Evolutionary conservation across 352 stramenopile species (phyloP).

Genomic region (Phytophthora hibernalis): DNA sequence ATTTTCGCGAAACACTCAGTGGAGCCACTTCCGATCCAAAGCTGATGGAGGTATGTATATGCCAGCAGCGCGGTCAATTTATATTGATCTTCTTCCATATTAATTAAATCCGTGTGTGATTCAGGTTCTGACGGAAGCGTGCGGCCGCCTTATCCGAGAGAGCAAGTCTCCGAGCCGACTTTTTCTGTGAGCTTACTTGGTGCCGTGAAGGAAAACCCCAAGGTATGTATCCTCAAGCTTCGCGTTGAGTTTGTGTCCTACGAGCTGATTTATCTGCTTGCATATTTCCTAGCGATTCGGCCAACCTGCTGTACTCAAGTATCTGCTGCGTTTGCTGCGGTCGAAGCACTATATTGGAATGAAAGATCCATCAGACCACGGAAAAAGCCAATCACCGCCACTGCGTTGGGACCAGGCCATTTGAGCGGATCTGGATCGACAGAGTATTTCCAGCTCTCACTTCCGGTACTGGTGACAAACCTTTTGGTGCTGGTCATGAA

Average conservation of each 20-base stretch:
- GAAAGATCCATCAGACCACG: slow-evolving; percentile 45
- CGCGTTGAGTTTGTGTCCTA: not conserved
- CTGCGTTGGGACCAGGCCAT: slow-evolving; percentile 28
- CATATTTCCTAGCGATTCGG: slow-evolving; percentile 50
- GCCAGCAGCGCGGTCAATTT: not conserved
- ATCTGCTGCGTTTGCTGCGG: slow-evolving; percentile 76
- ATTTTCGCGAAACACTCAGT: slow-evolving; percentile 55
- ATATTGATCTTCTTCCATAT: too few species aligned
- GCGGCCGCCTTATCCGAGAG: slow-evolving; percentile 64
- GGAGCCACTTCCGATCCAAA: slow-evolving; percentile 48
- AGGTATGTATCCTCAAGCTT: slow-evolving; percentile 24
- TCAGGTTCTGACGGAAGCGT: slow-evolving; percentile 60
- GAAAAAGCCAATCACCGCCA: slow-evolving; percentile 35
- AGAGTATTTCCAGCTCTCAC: slow-evolving; percentile 59
- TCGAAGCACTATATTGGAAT: slow-evolving; percentile 79
- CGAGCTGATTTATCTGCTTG: slow-evolving; percentile 1
- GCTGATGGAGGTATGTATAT: slow-evolving; percentile 61
- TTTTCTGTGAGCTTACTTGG: slow-evolving; percentile 68
- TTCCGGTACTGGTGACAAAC: slow-evolving; percentile 81
- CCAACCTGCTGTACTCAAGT: slow-evolving; percentile 72
- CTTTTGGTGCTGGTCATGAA: slow-evolving; percentile 75
- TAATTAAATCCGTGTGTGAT: too few species aligned
- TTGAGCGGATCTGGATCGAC: slow-evolving; percentile 12
- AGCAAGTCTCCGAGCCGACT: slow-evolving; percentile 60
- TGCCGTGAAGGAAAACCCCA: slow-evolving; percentile 60